These are phyloP conservation scores for Paramecium pentaurelia DNA, from an alignment of 73 alveolate species.

Conservation along the genomic window DNA sequence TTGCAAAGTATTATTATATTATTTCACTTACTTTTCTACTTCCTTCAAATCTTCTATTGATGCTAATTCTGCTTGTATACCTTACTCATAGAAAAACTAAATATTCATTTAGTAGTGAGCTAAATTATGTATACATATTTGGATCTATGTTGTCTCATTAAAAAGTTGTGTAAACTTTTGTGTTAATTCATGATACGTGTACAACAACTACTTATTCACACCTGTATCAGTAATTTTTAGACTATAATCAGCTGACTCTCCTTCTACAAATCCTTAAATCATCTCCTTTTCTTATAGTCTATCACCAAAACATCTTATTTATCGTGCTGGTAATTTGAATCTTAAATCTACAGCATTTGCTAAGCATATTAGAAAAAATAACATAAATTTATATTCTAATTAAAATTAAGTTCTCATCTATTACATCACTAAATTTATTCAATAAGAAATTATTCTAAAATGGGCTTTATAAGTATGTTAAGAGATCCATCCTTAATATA, in stretches of 20 bases:
- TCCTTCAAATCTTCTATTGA: conserved; percentile 13
- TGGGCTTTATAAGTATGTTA: neutral
- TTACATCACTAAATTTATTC: neutral
- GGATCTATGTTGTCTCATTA: neutral
- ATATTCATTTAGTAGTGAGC: neutral
- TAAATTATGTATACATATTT: neutral
- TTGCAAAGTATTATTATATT: neutral
- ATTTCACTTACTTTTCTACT: neutral
- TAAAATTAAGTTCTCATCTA: neutral
- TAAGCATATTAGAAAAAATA: neutral
- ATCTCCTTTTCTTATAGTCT: neutral
- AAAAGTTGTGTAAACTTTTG: neutral
- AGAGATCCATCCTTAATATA: no score
- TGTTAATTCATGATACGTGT: neutral
- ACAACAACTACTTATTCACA: neutral
- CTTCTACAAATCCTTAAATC: neutral
- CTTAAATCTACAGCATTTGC: neutral
- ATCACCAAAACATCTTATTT: conserved; percentile 27
- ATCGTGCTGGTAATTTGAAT: conserved; percentile 5
- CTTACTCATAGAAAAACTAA: neutral
- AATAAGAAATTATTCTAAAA: neutral
- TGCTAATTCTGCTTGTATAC: neutral
- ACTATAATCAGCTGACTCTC: conserved; percentile 5
- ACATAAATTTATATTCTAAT: neutral
- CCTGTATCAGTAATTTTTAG: neutral